Evolutionary conservation across 495 filamentous ascomycete genomes (phyloP).

Genomic region (Mytilinidion resinicola): DNA sequence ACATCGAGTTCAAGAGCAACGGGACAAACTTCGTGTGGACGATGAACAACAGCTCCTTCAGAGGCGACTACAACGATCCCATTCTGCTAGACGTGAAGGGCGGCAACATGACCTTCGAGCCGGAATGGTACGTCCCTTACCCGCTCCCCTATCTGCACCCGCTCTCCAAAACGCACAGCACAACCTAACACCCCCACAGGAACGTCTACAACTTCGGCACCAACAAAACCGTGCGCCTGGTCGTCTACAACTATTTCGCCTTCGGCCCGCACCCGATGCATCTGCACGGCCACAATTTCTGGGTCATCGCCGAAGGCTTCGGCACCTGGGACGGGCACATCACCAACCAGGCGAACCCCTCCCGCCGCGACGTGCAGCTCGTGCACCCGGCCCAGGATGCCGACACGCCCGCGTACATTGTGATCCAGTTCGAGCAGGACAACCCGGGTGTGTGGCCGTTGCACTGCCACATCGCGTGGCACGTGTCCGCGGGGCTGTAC

Average conservation of each 20-base stretch:
- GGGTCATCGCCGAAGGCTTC: slow-evolving; percentile 9
- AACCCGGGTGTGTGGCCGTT: slow-evolving; percentile 27
- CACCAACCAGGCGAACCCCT: slow-evolving; percentile 12
- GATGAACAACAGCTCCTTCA: slow-evolving; percentile 27
- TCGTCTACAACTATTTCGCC: slow-evolving; percentile 28
- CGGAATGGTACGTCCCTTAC: slow-evolving; percentile 27
- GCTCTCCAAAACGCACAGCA: slow-evolving; percentile 1
- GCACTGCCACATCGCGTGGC: slow-evolving; percentile 24
- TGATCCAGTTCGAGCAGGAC: slow-evolving; percentile 14
- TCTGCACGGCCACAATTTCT: slow-evolving; percentile 23
- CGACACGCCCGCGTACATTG: slow-evolving; percentile 9
- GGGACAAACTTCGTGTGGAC: slow-evolving; percentile 11
- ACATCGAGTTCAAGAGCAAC: slow-evolving; percentile 29
- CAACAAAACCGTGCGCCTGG: slow-evolving; percentile 28
- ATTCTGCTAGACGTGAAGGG: slow-evolving; percentile 33
- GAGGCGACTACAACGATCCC: slow-evolving; percentile 37
- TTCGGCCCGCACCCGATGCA: slow-evolving; percentile 22
- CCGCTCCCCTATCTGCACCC: not conserved
- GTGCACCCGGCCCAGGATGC: not conserved
- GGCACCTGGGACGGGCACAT: slow-evolving; percentile 19
- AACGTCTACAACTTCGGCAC: slow-evolving; percentile 34
- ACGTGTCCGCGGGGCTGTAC: slow-evolving; percentile 19
- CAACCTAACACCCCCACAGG: slow-evolving; percentile 7
- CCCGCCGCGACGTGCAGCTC: slow-evolving; percentile 15
- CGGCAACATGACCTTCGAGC: slow-evolving; percentile 46